Base-by-base conservation (phyloP, 768 basidiomycete species). In the Mycena polygramma region DNA sequence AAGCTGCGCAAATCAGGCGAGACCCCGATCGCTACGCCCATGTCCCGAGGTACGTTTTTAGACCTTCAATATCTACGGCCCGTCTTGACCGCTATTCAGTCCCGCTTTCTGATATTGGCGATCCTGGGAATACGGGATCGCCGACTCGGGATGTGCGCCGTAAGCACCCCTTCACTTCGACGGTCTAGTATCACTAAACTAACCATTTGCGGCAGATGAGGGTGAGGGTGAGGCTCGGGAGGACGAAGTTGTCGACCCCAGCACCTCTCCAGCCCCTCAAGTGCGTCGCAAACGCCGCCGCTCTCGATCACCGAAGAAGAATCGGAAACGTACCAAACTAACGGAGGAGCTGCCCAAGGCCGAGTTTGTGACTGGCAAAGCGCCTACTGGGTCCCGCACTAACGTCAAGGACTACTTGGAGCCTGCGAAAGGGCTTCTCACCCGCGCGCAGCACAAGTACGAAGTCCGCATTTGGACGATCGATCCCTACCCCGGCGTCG, bases 321-420 rank as follows among this genome's bases (percentile, higher is more conserved):
- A 11, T 37, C 24, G 11, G 9, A 57, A 48, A 24, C 39, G n/a
- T 2, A 5, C 53, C 24, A 57, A 45, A 20, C 26, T 36, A 4
- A n/a, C 22, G 2, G 30, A 35, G 17, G 43, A 43, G 39, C 60
- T 61, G 49, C 48, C 37, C 14, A 46, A 66, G 46, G 69, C 58
- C 1, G 48, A 65, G 41, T 70, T 53, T 26, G 63, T 65, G 17
- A 26, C 19, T 4, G 69, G 69, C 14, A 58, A 60, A 22, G 39
- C 69, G 0, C 69, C 69, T 1, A 30, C 37, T n/a, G 63, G 63
- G 19, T 49, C 69, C 2, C 69, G 62, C 49, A 70, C 69, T 4
- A 70, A 57, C 30, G 39, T 65, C 26, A 60, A 60, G 22, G 48
- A 64, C 17, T 53, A 57, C 30, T 37, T 41, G 0, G 46, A 62